Base-by-base conservation (phyloP, 2,329 filamentous ascomycete genomes). In the Phoma sp. region DNA sequence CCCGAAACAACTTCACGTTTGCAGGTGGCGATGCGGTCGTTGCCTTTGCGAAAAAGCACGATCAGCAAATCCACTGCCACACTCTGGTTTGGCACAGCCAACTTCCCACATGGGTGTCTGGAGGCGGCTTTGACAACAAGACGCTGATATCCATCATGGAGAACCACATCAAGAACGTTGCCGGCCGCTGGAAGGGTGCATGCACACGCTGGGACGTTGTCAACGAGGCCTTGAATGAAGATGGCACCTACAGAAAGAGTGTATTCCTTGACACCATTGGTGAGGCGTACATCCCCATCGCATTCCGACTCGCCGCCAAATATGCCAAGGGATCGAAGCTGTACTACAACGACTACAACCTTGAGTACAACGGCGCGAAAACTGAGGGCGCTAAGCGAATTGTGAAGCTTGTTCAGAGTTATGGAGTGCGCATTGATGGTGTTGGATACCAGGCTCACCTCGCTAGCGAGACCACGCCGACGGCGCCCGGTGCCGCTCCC, bases 321-420 rank as follows among this genome's bases (percentile, higher is more conserved):
- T 74, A 78, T 2, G 77, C 52, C 37, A 54, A 77, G 15, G 71
- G 72, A 4, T 57, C 67, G 14, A 78, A 80, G 42, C 73, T 81
- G 25, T 87, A 82, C 69, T 84, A 84, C 75, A 86, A 86, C 66
- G 84, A 86, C 72, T 88, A 87, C 78, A 87, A 85, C 75, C 82
- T 87, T 53, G 86, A 88, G 72, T 78, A 74, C 17, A 77, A 79
- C 14, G 79, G 80, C 4, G 76, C 78, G 3, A 81, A 80, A 53
- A 63, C 70, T 32, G 65, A 54, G 36, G 74, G 71, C 25, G 74
- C 74, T 1, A 61, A 64, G 23, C 56, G 67, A 18, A 72, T 78
- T 36, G 73, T 78, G 48, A 73, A 74, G 56, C 70, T 71, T 23
- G 65, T 80, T 38, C 66, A 77, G 50, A 73, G 73, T 6, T 76